A percentile compares a stretch with the other conserved stretches of the same genome.
Conservation (phyloP, 768 basidiomycete genomes). For the Leccinum longicurvipes region DNA sequence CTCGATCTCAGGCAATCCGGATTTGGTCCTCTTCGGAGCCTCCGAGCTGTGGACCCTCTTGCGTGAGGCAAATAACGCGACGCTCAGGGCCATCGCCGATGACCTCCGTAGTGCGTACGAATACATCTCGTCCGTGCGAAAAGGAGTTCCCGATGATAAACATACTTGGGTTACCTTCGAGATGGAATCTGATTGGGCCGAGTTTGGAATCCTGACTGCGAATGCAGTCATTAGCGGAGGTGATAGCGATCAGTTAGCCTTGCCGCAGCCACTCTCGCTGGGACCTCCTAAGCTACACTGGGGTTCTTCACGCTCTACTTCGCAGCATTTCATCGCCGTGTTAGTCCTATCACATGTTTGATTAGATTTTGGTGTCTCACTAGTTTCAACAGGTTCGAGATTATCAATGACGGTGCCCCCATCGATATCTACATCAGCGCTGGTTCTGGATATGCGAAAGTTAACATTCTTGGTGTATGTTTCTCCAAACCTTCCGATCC, state of each 20-base stretch:
- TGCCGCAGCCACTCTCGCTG: neutral
- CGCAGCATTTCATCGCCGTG: neutral
- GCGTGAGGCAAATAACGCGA: neutral
- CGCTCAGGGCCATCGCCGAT: neutral
- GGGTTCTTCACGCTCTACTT: neutral
- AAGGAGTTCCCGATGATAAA: neutral
- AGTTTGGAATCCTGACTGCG: neutral
- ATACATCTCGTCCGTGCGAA: neutral
- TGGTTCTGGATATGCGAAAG: neutral
- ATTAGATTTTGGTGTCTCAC: neutral
- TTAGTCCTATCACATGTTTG: neutral
- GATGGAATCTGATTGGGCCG: neutral
- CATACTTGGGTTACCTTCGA: neutral
- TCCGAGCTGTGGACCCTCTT: neutral
- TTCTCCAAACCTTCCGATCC: neutral
- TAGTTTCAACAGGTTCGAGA: neutral
- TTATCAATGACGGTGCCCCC: slow-evolving; percentile 4
- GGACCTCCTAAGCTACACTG: neutral
- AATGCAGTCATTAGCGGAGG: neutral
- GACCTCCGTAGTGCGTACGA: neutral
- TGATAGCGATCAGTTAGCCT: neutral
- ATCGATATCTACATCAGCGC: slow-evolving; percentile 3
- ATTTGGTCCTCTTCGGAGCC: neutral
- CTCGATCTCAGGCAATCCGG: neutral
- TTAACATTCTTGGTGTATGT: slow-evolving; percentile 1